Evolutionary conservation across 768 basidiomycete genomes (phyloP).

Genomic region (Atractiella rhizophila): DNA sequence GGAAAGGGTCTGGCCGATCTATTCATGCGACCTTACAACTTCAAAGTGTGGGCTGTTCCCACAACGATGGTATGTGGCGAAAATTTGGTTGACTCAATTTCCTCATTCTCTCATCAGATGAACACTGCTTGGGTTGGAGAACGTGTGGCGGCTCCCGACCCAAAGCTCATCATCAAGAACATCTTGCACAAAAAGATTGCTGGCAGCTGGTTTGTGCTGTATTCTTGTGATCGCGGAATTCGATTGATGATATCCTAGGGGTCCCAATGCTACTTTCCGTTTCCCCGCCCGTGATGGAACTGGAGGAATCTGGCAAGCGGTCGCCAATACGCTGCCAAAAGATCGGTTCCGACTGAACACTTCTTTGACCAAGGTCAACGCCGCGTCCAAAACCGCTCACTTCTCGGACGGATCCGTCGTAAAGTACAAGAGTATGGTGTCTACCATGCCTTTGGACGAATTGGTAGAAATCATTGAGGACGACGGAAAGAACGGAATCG

Average conservation of each 20-base stretch:
- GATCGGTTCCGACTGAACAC: conserved; percentile 18
- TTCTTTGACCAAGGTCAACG: conserved; percentile 17
- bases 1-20: conserved; percentile 22
- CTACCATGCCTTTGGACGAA: conserved; percentile 21
- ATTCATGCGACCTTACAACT: conserved; percentile 26
- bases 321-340: conserved; percentile 19
- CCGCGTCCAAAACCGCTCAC: conserved; percentile 17
- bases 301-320: conserved; percentile 25
- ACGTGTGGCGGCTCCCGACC: conserved; percentile 22
- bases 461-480: conserved; percentile 18
- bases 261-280: conserved; percentile 23
- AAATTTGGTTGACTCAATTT: not conserved
- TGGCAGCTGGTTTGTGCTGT: conserved; percentile 21
- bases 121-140: conserved; percentile 26
- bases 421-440: conserved; percentile 20
- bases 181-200: conserved; percentile 21
- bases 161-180: conserved; percentile 22
- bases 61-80: conserved; percentile 16
- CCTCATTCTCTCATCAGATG: conserved; percentile 16
- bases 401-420: conserved; percentile 20
- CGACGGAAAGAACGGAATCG: conserved; percentile 10
- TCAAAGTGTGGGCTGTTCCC: conserved; percentile 24
- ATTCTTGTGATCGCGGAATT: not conserved
- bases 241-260: conserved; percentile 3
- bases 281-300: conserved; percentile 24